Conservation (phyloP, 2,329 filamentous ascomycete genomes). For the Drechmeria coniospora region DNA sequence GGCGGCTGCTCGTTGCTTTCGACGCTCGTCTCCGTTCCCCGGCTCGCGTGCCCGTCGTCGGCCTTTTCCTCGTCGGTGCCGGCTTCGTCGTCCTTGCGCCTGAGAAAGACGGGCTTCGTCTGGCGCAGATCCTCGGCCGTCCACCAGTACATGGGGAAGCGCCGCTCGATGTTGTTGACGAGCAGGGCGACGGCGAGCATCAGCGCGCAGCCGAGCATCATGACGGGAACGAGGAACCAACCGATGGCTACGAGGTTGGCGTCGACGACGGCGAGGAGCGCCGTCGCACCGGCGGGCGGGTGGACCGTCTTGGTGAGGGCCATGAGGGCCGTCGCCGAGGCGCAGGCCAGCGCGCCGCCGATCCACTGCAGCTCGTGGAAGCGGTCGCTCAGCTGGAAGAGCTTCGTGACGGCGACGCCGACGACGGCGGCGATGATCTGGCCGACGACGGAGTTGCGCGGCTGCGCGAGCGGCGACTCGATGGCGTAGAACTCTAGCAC, state of each 20-base stretch:
- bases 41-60: slow-evolving; percentile 1
- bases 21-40: not conserved
- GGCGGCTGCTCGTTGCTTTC: slow-evolving; percentile 5
- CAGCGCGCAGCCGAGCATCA: slow-evolving; percentile 42
- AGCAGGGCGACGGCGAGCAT: slow-evolving; percentile 49
- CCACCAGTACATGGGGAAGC: slow-evolving; percentile 60
- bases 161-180: slow-evolving; percentile 53
- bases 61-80: slow-evolving; percentile 6
- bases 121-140: slow-evolving; percentile 23
- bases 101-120: slow-evolving; percentile 3
- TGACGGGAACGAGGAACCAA: slow-evolving; percentile 53
- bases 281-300: slow-evolving; percentile 61
- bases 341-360: slow-evolving; percentile 50
- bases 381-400: slow-evolving; percentile 38
- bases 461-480: slow-evolving; percentile 57
- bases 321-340: slow-evolving; percentile 48
- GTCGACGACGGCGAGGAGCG: slow-evolving; percentile 50
- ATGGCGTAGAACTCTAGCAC: slow-evolving; percentile 62
- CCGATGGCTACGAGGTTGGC: slow-evolving; percentile 37
- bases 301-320: slow-evolving; percentile 56
- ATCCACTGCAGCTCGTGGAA: slow-evolving; percentile 43
- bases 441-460: slow-evolving; percentile 53
- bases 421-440: slow-evolving; percentile 47
- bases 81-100: slow-evolving; percentile 4
- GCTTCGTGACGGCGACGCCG: slow-evolving; percentile 47